A percentile compares a stretch with the other conserved stretches of the same genome.
Conservation (phyloP, 345 rosid genomes). For the Corymbia maculata region DNA sequence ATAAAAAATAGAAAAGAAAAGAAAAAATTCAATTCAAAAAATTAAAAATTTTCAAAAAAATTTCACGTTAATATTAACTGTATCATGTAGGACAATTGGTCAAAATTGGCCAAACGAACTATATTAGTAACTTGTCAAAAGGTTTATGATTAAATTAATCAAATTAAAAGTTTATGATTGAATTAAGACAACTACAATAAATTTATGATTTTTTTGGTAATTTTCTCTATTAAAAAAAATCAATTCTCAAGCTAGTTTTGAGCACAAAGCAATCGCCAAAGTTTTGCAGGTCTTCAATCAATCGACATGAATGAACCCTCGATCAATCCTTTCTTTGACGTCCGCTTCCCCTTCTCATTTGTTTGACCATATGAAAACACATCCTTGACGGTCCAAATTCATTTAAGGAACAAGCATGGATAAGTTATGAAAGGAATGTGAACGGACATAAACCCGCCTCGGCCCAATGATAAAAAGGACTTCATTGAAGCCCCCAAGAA, state of each 20-base stretch:
- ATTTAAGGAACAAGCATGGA: neutral
- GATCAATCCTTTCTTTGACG: neutral
- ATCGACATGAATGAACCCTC: neutral
- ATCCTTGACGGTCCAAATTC: neutral
- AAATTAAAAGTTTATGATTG: rapidly evolving
- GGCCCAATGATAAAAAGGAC: neutral
- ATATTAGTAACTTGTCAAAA: neutral
- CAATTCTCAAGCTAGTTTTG: neutral
- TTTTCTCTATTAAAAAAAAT: neutral
- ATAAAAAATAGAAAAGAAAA: no score
- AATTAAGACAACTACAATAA: no score
- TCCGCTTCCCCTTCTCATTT: neutral
- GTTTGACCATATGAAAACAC: neutral
- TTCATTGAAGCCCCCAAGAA: neutral
- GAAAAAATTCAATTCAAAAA: no score
- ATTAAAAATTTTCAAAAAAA: no score
- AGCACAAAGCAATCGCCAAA: neutral
- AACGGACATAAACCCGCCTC: neutral
- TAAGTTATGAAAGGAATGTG: neutral
- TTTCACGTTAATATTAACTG: neutral
- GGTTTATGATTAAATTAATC: rapidly evolving
- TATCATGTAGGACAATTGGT: rapidly evolving
- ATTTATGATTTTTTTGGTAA: neutral
- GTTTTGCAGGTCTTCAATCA: neutral
- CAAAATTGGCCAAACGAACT: no score